Evolutionary conservation across 345 rosid genomes (phyloP).

Genomic region (Heritiera littoralis): DNA sequence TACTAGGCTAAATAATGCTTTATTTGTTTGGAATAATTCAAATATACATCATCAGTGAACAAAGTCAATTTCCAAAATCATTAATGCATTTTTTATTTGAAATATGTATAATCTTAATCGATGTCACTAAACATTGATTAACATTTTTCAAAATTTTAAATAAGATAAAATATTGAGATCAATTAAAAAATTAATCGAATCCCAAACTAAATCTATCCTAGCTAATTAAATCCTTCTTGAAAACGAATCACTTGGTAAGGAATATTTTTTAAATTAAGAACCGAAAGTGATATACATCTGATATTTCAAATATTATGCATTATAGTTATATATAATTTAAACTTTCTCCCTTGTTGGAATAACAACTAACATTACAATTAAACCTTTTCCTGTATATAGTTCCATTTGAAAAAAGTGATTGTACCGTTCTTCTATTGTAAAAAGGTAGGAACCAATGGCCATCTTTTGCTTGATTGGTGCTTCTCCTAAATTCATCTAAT

Average conservation of each 20-base stretch:
- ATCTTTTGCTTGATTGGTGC: slow-evolving; percentile 51
- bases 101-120: too few species aligned
- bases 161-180: neutral
- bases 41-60: neutral
- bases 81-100: too few species aligned
- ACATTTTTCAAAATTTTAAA: too few species aligned
- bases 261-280: neutral
- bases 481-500: slow-evolving; percentile 33
- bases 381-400: neutral
- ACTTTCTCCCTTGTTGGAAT: neutral
- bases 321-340: neutral
- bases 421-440: slow-evolving; percentile 30
- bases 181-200: neutral
- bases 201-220: neutral
- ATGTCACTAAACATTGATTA: too few species aligned
- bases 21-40: neutral
- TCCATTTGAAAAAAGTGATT: slow-evolving; percentile 4
- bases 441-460: slow-evolving; percentile 31
- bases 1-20: neutral
- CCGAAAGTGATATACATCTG: neutral
- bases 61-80: neutral
- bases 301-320: neutral
- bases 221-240: neutral
- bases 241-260: neutral
- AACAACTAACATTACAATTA: slow-evolving; percentile 11